Percentiles rank a stretch among this genome's conserved stretches.
These are phyloP conservation scores for Calophaca sinica DNA, from an alignment of 306 rosid genomes.

Conservation along the genomic window DNA sequence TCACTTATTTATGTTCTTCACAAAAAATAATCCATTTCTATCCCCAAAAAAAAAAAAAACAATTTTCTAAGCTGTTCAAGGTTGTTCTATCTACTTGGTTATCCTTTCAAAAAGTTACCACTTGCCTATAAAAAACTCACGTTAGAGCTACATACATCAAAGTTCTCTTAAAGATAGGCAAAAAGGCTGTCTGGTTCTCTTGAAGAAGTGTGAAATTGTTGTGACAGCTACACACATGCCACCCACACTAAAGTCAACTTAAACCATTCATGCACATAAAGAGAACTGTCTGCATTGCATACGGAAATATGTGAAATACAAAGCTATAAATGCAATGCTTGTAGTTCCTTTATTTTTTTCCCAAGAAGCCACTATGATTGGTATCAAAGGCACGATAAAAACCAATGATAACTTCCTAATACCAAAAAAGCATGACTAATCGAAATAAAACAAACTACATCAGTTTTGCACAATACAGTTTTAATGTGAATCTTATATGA, in stretches of 20 bases:
- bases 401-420: too few relatives aligned
- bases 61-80: too few relatives aligned
- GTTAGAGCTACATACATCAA: not conserved
- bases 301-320: constrained; percentile 4
- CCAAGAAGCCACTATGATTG: too few relatives aligned
- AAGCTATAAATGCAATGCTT: not conserved
- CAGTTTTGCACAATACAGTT: too few relatives aligned
- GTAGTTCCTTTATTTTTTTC: too few relatives aligned
- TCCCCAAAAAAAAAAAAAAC: too few relatives aligned
- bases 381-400: too few relatives aligned
- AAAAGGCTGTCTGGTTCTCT: not conserved
- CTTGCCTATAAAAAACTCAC: not conserved
- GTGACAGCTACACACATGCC: not conserved
- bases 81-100: not conserved
- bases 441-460: too few relatives aligned
- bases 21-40: not conserved
- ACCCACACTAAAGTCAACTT: constrained; percentile 1
- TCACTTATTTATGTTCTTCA: not conserved
- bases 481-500: too few relatives aligned
- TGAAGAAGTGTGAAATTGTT: constrained; percentile 2
- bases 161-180: too few relatives aligned
- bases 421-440: too few relatives aligned
- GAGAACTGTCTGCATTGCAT: not conserved
- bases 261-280: not conserved
- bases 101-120: not conserved